phyloP scores from a whole-genome alignment of 2,329 filamentous ascomycete genomes.

The Cercospora beticola region DNA sequence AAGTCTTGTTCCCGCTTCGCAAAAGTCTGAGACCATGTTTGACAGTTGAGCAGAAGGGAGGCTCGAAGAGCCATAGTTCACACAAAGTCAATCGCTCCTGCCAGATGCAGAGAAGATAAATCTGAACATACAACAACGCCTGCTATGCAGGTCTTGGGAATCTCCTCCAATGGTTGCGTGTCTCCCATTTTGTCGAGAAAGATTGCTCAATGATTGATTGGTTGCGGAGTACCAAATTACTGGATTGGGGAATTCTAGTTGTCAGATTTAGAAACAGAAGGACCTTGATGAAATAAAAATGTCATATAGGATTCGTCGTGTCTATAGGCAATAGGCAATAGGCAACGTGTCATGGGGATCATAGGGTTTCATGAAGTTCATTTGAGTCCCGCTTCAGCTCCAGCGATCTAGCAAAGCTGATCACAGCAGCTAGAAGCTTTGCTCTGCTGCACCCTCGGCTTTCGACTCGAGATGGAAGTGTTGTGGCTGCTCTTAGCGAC shows the following conservation, averaged over 20 bases:
- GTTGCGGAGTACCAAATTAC: neutral
- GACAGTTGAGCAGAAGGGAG: neutral
- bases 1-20: too few relatives aligned
- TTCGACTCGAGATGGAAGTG: neutral
- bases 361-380: neutral
- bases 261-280: neutral
- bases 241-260: neutral
- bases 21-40: neutral
- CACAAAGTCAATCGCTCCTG: too few relatives aligned
- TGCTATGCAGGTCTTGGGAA: constrained; percentile 53
- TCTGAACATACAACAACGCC: constrained; percentile 43
- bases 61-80: too few relatives aligned
- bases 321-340: neutral
- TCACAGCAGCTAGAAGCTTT: neutral
- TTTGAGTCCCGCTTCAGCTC: neutral
- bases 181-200: constrained; percentile 23
- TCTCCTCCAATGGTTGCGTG: constrained; percentile 29
- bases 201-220: neutral
- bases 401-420: neutral
- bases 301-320: neutral
- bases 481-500: neutral
- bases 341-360: neutral
- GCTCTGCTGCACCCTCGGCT: neutral
- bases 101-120: neutral
- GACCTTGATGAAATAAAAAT: neutral